These are phyloP conservation scores for Camellia japonica DNA, from an alignment of 148 eudicot genomes.

Conservation along the genomic window DNA sequence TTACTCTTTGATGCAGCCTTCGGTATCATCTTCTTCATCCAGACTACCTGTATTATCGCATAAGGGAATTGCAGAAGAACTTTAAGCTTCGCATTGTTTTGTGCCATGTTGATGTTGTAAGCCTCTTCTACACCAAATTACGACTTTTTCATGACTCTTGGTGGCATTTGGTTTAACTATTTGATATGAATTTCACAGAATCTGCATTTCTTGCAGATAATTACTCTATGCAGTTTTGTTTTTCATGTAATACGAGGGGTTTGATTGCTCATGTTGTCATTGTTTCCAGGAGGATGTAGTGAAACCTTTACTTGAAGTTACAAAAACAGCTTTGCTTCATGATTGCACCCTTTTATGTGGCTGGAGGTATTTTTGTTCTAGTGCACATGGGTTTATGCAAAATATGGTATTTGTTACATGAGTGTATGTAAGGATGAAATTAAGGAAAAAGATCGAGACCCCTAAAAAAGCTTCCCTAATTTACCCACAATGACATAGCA, in stretches of 20 bases:
- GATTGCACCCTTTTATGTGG: conserved; percentile 93
- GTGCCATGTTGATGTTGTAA: conserved; percentile 95
- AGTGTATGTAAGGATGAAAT: neutral
- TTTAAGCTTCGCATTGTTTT: conserved; percentile 85
- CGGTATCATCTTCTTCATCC: conserved; percentile 94
- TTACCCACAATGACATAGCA: too few species aligned
- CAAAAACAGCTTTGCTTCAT: conserved; percentile 88
- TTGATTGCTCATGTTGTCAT: conserved; percentile 16
- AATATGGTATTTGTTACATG: neutral
- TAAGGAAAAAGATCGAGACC: too few species aligned
- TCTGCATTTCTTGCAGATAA: neutral
- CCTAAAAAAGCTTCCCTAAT: too few species aligned
- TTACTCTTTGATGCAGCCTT: conserved; percentile 53
- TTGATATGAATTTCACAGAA: neutral
- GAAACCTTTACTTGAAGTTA: conserved; percentile 90
- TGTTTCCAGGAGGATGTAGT: conserved; percentile 87
- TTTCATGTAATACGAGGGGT: neutral
- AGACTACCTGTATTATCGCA: conserved; percentile 84
- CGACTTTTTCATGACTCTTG: neutral
- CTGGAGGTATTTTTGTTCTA: conserved; percentile 64
- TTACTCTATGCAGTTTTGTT: neutral
- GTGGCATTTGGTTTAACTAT: neutral
- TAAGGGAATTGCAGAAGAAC: conserved; percentile 86
- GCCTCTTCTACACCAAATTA: conserved; percentile 23
- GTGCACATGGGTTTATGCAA: neutral